A percentile compares a stretch with the other conserved stretches of the same genome.
Evolutionary conservation across 2,329 filamentous ascomycete species (phyloP).

Genomic region (Trichophyton simii): DNA sequence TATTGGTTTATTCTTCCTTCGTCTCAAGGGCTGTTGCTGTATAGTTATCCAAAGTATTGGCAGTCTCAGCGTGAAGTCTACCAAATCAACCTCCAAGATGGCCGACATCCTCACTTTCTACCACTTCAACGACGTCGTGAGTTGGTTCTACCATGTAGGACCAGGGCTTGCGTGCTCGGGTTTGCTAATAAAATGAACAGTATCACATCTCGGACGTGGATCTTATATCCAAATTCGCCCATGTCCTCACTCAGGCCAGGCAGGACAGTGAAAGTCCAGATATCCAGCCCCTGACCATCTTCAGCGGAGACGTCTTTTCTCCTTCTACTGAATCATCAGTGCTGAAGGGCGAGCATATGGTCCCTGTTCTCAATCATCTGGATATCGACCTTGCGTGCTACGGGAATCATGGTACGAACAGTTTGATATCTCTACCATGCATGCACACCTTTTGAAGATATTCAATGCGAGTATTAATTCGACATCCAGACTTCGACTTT

Average conservation of each 20-base stretch:
- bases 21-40: not conserved
- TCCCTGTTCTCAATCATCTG: not conserved
- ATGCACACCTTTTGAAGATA: not conserved
- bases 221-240: not conserved
- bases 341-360: not conserved
- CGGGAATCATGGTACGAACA: not conserved
- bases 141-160: not conserved
- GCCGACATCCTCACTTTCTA: not conserved
- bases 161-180: not conserved
- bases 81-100: not conserved
- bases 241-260: not conserved
- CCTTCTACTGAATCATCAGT: not conserved
- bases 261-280: not conserved
- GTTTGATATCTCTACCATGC: not conserved
- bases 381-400: not conserved
- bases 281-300: not conserved
- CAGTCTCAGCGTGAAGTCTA: not conserved
- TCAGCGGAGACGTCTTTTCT: not conserved
- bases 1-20: not conserved
- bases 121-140: not conserved
- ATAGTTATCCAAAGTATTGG: too few species aligned
- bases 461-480: not conserved
- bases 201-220: not conserved
- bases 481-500: not conserved
- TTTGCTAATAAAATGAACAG: not conserved